Percentiles rank a stretch among this genome's conserved stretches.
Evolutionary conservation across 2,329 filamentous ascomycete genomes (phyloP).

Genomic region (Aspergillus tubingensis): DNA sequence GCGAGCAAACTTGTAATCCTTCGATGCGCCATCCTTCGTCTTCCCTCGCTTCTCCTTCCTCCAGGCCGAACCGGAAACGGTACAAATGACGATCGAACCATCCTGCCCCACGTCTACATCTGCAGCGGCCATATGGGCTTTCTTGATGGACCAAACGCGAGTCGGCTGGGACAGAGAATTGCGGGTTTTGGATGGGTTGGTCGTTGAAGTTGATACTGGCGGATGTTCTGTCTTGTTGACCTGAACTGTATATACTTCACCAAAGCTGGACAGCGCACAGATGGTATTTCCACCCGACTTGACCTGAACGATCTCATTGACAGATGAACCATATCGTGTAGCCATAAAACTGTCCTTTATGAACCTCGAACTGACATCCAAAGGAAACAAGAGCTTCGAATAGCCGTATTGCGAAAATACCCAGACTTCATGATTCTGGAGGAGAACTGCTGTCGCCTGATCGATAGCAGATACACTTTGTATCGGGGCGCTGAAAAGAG

Average conservation of each 20-base stretch:
- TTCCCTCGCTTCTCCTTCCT: constrained; percentile 79
- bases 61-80: constrained; percentile 91
- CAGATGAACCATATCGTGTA: constrained; percentile 63
- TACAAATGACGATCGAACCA: constrained; percentile 92
- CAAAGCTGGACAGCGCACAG: constrained; percentile 78
- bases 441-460: constrained; percentile 78
- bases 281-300: constrained; percentile 88
- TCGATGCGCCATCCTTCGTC: constrained; percentile 72
- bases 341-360: constrained; percentile 66
- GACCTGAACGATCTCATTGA: constrained; percentile 73
- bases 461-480: constrained; percentile 84
- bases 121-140: constrained; percentile 76
- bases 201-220: constrained; percentile 71
- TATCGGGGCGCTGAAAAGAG: constrained; percentile 72
- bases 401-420: constrained; percentile 96
- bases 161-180: constrained; percentile 76
- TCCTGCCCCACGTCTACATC: constrained; percentile 90
- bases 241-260: constrained; percentile 84
- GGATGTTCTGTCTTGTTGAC: constrained; percentile 68
- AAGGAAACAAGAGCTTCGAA: constrained; percentile 81
- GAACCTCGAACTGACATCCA: constrained; percentile 70
- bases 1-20: constrained; percentile 94
- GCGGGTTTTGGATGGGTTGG: constrained; percentile 87
- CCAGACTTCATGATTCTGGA: constrained; percentile 86
- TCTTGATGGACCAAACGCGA: constrained; percentile 85